Base-by-base conservation (phyloP, 495 filamentous ascomycete species). In the Hyaloscypha finlandica region DNA sequence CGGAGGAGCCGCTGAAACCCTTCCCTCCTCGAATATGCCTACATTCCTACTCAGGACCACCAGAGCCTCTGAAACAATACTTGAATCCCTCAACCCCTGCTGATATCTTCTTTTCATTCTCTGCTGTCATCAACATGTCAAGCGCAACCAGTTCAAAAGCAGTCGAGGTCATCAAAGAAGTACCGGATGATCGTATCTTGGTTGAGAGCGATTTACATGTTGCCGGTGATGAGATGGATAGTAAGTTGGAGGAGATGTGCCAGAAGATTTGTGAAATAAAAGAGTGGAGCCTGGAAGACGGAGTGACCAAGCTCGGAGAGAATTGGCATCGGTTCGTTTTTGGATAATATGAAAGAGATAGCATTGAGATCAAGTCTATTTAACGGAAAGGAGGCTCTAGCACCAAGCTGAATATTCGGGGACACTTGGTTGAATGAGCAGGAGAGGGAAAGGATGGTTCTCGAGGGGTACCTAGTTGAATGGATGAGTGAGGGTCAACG, bases 11-110 rank as follows among this genome's bases (percentile, higher is more conserved):
- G 35, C 39, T 54, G 60, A 71, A 82, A 51, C 90, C 90, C 0
- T 99, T 90, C 73, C 95, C 95, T 9, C 93, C 94, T 2, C 85
- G 94, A 37, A 89, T 98, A 71, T 99, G 95, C 73, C 83, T 99
- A 71, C 95, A 99, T 77, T 97, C 93, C 0, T 99, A 92, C 74
- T 93, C 91, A 37, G 96, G 93, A 0, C 84, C 90, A n/a, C 77
- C 85, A 25, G 88, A 95, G 48, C 83, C 86, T 31, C 72, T 97
- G 33, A 90, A 84, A 56, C 92, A 94, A 74, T 97, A 96, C 68
- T 76, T 93, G 66, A 80, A 90, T 69, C 87, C 86, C 2, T 83
- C 87, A 0, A 86, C 95, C 25, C 94, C 96, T 0, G 87, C 87
- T 3, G 82, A 88, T 42, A 81, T 97, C 9, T 99, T 86, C 74